phyloP scores from a whole-genome alignment of 768 basidiomycete genomes.

The Boletus pseudo-olivaceus region DNA sequence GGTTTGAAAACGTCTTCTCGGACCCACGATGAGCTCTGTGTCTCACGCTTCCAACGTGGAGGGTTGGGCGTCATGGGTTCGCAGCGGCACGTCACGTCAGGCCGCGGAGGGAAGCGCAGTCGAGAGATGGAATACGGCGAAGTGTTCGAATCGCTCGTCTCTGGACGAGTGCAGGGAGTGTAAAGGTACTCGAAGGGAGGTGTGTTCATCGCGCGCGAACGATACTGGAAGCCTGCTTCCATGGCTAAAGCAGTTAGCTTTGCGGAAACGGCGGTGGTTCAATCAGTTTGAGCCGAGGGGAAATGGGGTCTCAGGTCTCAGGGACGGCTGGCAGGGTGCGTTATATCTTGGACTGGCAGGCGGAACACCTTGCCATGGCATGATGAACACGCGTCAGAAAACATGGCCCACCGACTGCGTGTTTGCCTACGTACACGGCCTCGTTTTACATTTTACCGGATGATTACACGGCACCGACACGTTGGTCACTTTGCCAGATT shows the following conservation, averaged over 20 bases:
- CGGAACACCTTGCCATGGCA: slow-evolving; percentile 28
- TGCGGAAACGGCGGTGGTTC: slow-evolving; percentile 3
- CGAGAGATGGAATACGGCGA: slow-evolving; percentile 16
- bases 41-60: slow-evolving; percentile 28
- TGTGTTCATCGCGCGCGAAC: slow-evolving; percentile 21
- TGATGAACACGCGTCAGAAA: slow-evolving; percentile 28
- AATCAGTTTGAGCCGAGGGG: slow-evolving; percentile 12
- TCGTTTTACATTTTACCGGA: slow-evolving; percentile 21
- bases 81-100: slow-evolving; percentile 12
- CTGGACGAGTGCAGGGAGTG: slow-evolving; percentile 15
- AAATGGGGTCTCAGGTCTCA: slow-evolving; percentile 15
- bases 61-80: slow-evolving; percentile 13
- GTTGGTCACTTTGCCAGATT: slow-evolving; percentile 21
- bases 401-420: slow-evolving; percentile 19
- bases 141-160: slow-evolving; percentile 18
- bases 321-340: slow-evolving; percentile 14
- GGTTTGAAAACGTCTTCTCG: slow-evolving; percentile 46
- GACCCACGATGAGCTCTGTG: slow-evolving; percentile 38
- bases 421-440: slow-evolving; percentile 27
- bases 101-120: slow-evolving; percentile 21
- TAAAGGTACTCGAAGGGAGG: slow-evolving; percentile 18
- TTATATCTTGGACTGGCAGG: slow-evolving; percentile 32
- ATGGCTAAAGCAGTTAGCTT: slow-evolving; percentile 14
- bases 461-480: slow-evolving; percentile 23
- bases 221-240: slow-evolving; percentile 30